Conservation (phyloP, 192 early-diverging fungal species). For the Linnemannia schmuckeri region DNA sequence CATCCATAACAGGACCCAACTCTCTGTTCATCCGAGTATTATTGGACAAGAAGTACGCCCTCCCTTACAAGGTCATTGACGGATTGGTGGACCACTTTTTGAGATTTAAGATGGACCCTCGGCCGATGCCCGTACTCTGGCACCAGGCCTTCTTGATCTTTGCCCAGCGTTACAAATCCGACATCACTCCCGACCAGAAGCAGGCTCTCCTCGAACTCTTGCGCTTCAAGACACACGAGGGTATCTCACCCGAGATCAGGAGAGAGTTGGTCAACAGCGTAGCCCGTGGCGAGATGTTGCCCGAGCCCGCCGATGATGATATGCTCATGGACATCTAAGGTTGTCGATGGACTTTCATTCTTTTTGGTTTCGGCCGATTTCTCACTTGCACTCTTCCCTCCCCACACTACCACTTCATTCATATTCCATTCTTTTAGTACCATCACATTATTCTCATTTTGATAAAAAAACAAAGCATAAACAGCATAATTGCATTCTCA, state of each 20-base stretch:
- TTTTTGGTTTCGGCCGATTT: background rate
- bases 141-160: slow-evolving; percentile 97
- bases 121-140: slow-evolving; percentile 96
- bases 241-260: slow-evolving; percentile 94
- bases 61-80: slow-evolving; percentile 97
- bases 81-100: slow-evolving; percentile 96
- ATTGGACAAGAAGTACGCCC: slow-evolving; percentile 97
- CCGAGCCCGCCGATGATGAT: slow-evolving; percentile 68
- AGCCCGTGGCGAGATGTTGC: slow-evolving; percentile 77
- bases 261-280: slow-evolving; percentile 85
- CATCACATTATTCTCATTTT: background rate
- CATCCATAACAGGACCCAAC: slow-evolving; percentile 73
- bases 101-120: slow-evolving; percentile 86
- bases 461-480: slow-evolving; percentile 13
- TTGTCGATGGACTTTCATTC: background rate
- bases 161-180: slow-evolving; percentile 97
- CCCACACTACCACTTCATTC: background rate
- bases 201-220: slow-evolving; percentile 88
- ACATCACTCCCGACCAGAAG: slow-evolving; percentile 95
- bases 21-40: slow-evolving; percentile 95
- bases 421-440: background rate
- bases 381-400: background rate
- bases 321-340: slow-evolving; percentile 58
- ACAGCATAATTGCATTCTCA: background rate
- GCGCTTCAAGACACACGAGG: slow-evolving; percentile 81